These are phyloP conservation scores for Blastomyces percursus DNA, from an alignment of 2,329 filamentous ascomycete genomes.

Conservation along the genomic window DNA sequence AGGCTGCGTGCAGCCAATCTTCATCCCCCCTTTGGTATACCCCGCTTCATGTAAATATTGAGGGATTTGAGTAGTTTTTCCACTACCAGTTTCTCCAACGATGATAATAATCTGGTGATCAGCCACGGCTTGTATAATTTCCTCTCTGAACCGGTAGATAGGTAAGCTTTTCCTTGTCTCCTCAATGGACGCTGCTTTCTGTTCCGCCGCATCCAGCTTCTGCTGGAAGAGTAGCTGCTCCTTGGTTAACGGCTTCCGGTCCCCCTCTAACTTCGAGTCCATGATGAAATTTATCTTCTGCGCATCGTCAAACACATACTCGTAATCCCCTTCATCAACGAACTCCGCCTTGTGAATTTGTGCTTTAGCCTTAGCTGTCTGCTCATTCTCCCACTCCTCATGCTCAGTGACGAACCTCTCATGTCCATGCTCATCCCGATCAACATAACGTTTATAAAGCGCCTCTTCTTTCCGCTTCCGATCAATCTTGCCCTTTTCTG, in stretches of 20 bases:
- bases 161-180: slow-evolving; percentile 84
- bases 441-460: slow-evolving; percentile 81
- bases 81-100: slow-evolving; percentile 87
- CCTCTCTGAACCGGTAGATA: slow-evolving; percentile 76
- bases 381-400: slow-evolving; percentile 91
- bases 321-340: slow-evolving; percentile 72
- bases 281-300: slow-evolving; percentile 78
- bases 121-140: slow-evolving; percentile 76
- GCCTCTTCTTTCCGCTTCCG: slow-evolving; percentile 78
- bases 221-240: slow-evolving; percentile 70
- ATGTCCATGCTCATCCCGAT: slow-evolving; percentile 74
- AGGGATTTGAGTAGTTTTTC: slow-evolving; percentile 90
- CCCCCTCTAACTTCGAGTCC: slow-evolving; percentile 61
- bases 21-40: slow-evolving; percentile 71
- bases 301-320: slow-evolving; percentile 83
- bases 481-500: slow-evolving; percentile 82
- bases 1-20: slow-evolving; percentile 88
- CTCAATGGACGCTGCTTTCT: slow-evolving; percentile 76
- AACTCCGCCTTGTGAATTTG: slow-evolving; percentile 67
- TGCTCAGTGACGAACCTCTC: slow-evolving; percentile 88
- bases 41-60: slow-evolving; percentile 90
- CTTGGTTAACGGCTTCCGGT: slow-evolving; percentile 58
- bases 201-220: slow-evolving; percentile 78
- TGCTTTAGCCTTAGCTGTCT: slow-evolving; percentile 74
- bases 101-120: slow-evolving; percentile 82